Percentiles rank a stretch among this genome's conserved stretches.
These are phyloP conservation scores for Paramecium pentaurelia DNA, from an alignment of 73 alveolate genomes.

Conservation along the genomic window DNA sequence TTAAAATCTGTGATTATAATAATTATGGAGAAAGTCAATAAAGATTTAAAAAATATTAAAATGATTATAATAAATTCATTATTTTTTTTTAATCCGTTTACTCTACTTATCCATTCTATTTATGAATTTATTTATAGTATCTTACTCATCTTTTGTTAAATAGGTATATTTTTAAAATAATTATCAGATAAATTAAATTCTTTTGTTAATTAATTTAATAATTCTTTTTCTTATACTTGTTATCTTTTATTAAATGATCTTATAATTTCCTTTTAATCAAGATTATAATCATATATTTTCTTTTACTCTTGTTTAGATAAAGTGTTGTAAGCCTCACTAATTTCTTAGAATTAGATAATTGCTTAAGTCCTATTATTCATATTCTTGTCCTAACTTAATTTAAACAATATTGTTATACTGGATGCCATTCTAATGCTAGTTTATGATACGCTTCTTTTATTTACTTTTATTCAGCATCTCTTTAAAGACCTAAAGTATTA, in stretches of 20 bases:
- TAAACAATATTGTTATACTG: not conserved
- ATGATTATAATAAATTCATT: not conserved
- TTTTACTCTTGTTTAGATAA: not conserved
- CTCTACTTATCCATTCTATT: not conserved
- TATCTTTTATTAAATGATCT: not conserved
- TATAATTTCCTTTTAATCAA: not conserved
- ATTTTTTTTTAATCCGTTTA: not conserved
- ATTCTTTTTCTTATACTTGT: not conserved
- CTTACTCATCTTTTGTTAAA: not conserved
- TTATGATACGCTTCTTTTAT: not conserved
- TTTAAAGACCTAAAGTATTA: not conserved
- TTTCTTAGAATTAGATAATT: not conserved
- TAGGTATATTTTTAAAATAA: not conserved
- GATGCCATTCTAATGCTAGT: constrained; percentile 29
- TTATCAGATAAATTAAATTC: not conserved
- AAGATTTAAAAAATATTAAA: not conserved
- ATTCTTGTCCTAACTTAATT: not conserved
- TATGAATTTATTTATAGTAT: not conserved
- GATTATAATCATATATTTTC: not conserved
- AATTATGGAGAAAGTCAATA: not conserved
- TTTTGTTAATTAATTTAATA: not conserved
- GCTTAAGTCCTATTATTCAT: not conserved
- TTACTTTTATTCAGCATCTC: not conserved
- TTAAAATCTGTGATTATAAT: not conserved
- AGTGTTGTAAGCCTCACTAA: not conserved